Conservation (phyloP, 352 stramenopile genomes). For the Thraustochytrium striatum region DNA sequence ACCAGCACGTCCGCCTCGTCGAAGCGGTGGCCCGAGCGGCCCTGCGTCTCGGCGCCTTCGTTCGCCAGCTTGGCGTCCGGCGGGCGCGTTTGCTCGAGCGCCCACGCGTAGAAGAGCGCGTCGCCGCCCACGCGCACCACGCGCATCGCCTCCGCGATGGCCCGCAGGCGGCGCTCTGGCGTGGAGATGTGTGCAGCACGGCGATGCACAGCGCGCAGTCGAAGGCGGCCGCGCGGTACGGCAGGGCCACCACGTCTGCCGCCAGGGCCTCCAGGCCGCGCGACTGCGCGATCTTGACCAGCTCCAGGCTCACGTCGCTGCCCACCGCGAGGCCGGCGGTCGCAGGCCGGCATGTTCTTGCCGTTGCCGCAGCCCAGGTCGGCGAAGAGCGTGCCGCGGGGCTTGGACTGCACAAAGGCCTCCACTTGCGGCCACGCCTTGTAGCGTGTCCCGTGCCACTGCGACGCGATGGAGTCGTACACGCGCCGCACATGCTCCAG, state of each 20-base stretch:
- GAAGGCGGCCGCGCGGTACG: constrained; percentile 61
- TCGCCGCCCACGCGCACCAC: constrained; percentile 62
- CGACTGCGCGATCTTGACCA: constrained; percentile 59
- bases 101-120: constrained; percentile 77
- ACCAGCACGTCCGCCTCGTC: constrained; percentile 69
- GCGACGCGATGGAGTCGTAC: constrained; percentile 74
- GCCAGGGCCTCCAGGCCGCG: constrained; percentile 51
- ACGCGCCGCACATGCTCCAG: constrained; percentile 62
- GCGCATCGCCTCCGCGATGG: constrained; percentile 64
- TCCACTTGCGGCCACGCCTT: constrained; percentile 66
- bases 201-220: constrained; percentile 81
- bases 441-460: constrained; percentile 72
- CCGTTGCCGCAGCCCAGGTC: constrained; percentile 79
- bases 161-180: constrained; percentile 60
- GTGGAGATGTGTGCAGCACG: constrained; percentile 81
- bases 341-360: constrained; percentile 67
- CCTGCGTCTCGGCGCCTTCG: neutral
- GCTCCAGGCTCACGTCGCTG: constrained; percentile 55
- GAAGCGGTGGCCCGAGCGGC: constrained; percentile 56
- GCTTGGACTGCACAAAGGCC: constrained; percentile 62
- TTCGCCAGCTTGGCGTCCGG: constrained; percentile 24
- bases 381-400: constrained; percentile 63
- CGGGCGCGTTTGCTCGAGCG: constrained; percentile 64
- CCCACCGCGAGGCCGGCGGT: constrained; percentile 60
- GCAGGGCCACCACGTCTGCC: constrained; percentile 71